Conservation (phyloP, 2,329 filamentous ascomycete genomes). For the Pseudopyrenochaeta lycopersici region DNA sequence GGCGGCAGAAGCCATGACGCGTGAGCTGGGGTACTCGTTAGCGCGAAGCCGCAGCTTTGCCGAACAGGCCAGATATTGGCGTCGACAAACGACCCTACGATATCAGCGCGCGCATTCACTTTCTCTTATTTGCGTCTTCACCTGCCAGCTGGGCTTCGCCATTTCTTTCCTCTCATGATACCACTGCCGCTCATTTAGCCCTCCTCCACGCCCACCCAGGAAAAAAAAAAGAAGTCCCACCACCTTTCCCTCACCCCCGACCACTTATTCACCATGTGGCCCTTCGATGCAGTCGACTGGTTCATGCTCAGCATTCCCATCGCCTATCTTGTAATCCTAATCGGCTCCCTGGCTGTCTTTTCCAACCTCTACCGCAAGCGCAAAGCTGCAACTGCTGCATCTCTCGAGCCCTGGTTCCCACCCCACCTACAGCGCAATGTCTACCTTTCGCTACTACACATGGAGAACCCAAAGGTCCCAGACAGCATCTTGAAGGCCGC, state of each 20-base stretch:
- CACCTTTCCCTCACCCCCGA: not conserved
- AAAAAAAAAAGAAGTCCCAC: not conserved
- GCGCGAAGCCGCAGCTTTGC: slow-evolving; percentile 20
- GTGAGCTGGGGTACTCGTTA: slow-evolving; percentile 12
- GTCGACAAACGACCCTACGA: slow-evolving; percentile 8
- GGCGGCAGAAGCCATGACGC: slow-evolving; percentile 26
- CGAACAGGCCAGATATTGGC: slow-evolving; percentile 38
- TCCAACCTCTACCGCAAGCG: slow-evolving; percentile 92
- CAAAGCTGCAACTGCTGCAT: slow-evolving; percentile 80
- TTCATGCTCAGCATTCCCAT: slow-evolving; percentile 85
- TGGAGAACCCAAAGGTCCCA: slow-evolving; percentile 76
- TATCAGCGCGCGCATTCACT: slow-evolving; percentile 2
- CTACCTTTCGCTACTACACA: slow-evolving; percentile 90
- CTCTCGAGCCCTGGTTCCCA: slow-evolving; percentile 93
- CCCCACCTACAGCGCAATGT: slow-evolving; percentile 91
- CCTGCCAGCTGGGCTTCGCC: slow-evolving; percentile 5
- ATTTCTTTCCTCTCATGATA: slow-evolving; percentile 13
- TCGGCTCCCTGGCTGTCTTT: slow-evolving; percentile 90
- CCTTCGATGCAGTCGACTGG: slow-evolving; percentile 72
- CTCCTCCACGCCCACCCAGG: not conserved
- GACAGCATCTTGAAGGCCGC: slow-evolving; percentile 89
- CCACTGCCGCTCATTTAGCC: slow-evolving; percentile 26
- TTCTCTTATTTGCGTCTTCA: slow-evolving; percentile 8
- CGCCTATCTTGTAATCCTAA: slow-evolving; percentile 86
- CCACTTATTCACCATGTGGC: slow-evolving; percentile 38